Base-by-base conservation (phyloP, 2,329 filamentous ascomycete genomes). In the Penicillium concentricum region DNA sequence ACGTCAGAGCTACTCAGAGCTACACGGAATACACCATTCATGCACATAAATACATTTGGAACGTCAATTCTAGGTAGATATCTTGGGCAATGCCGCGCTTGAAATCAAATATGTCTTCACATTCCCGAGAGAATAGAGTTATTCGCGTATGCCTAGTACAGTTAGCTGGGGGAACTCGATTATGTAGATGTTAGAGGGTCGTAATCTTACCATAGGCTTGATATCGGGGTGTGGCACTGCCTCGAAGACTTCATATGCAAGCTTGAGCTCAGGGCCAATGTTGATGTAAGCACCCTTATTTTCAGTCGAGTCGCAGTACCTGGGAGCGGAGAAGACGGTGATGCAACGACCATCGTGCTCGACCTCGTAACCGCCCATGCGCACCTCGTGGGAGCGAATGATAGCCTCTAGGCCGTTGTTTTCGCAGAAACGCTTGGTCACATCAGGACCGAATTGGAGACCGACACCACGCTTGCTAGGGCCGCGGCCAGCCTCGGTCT, bases 221-320 rank as follows among this genome's bases (percentile, higher is more conserved):
- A 99, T 94, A 69, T 95, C 85, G 13, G 94, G 94, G 80, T 99
- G 94, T 60, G 92, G 92, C 52, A 99, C 94, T 8, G 94, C 94
- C 67, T 97, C 92, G 67, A 99, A 99, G 72, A 96, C 88, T 74
- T 94, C 85, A 78, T 90, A 99, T 37, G 91, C 81, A 67, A 97
- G 87, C 81, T 97, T 95, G 73, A 95, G 91, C 61, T 96, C 90
- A 16, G 90, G 84, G 32, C 90, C 90, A 63, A 99, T 89, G 77
- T 99, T 97, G 84, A 99, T 99, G 76, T 95, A 99, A 18, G 94
- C 94, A 62, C 94, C 94, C 79, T 92, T 94, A 79, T 99, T 99
- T 79, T 96, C 93, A 0, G 94, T 97, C 67, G 91, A 91, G 73
- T 99, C 94, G 77, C 94, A 99, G 76, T 99, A 99, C 76, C 87